phyloP scores from a whole-genome alignment of 129 eudicot species.

The Helianthus tuberosus region DNA sequence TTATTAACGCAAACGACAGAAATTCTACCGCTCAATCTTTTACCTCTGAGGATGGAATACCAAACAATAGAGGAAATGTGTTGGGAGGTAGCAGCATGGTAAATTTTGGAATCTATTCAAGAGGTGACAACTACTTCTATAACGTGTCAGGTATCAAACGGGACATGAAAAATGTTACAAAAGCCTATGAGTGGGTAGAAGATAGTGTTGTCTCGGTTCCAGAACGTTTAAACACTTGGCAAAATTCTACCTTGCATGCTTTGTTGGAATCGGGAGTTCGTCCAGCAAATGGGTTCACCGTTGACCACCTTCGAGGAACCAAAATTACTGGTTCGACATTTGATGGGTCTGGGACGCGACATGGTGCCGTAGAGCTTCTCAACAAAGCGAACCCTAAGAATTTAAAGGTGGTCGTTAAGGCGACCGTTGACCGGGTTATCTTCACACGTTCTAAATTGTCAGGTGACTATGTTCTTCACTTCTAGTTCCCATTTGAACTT shows the following conservation, averaged over 20 bases:
- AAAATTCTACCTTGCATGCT: conserved; percentile 21
- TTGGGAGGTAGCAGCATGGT: too few species aligned
- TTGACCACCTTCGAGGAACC: conserved; percentile 41
- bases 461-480: conserved; percentile 9
- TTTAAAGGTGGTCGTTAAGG: conserved; percentile 35
- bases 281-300: conserved; percentile 36
- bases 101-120: too few species aligned
- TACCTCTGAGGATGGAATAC: conserved; percentile 38
- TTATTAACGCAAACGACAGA: conserved; percentile 1
- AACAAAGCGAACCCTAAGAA: conserved; percentile 35
- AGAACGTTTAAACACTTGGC: conserved; percentile 19
- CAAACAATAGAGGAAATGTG: too few species aligned
- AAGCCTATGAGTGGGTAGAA: conserved; percentile 48
- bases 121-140: conserved; percentile 28
- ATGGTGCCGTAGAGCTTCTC: conserved; percentile 52
- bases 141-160: conserved; percentile 21
- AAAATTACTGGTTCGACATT: conserved; percentile 41
- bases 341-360: conserved; percentile 45
- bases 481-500: too few species aligned
- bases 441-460: conserved; percentile 12
- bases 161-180: conserved; percentile 6
- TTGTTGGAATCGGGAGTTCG: conserved; percentile 32
- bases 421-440: conserved; percentile 40
- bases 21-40: conserved; percentile 29
- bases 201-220: conserved; percentile 28